Base-by-base conservation (phyloP, 164 flowering plant species). In the Magnolia changhungtana region DNA sequence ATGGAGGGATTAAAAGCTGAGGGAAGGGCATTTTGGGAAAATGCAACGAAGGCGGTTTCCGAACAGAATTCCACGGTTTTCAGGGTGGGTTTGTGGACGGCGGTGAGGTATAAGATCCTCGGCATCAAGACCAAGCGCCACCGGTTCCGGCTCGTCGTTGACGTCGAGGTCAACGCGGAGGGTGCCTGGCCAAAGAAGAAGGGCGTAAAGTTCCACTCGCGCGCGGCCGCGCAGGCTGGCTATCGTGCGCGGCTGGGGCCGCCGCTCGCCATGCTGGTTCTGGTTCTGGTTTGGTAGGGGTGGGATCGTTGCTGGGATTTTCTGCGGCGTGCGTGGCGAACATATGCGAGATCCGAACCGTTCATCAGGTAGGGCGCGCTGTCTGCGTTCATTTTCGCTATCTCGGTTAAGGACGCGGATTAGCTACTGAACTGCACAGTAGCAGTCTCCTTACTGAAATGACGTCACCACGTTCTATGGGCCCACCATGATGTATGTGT, bases 101-200 rank as follows among this genome's bases (percentile, higher is more conserved):
- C 63, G 70, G 92, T 94, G 69, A 89, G 89, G 90, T 94, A 72
- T 70, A 90, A 83, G 88, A 84, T 87, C 73, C 0, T 88, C 75
- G 27, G 74, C 0, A 86, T 81, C 87, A 84, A 84, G 76, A 91
- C 90, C 0, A 81, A 80, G 82, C 82, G 81, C 72, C 83, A 85
- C 5, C 31, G 11, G 58, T 61, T 91, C 72, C 75, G 0, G 51
- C 81, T 87, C 0, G 81, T 76, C 5, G 91, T 80, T 0, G 74
- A 84, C 7, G 85, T 94, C 31, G 50, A 37, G 20, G 91, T 92
- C 78, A 71, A 84, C 71, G 82, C 64, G 37, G 20, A 66, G 0
- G 93, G 94, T 27, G 21, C 3, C 27, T 77, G 82, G 78, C 74
- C 59, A 16, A 50, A 19, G 55, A 83, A 84, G 77, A 84, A 86